Conservation (phyloP, 352 stramenopile species). For the Saprolegnia diclina region DNA sequence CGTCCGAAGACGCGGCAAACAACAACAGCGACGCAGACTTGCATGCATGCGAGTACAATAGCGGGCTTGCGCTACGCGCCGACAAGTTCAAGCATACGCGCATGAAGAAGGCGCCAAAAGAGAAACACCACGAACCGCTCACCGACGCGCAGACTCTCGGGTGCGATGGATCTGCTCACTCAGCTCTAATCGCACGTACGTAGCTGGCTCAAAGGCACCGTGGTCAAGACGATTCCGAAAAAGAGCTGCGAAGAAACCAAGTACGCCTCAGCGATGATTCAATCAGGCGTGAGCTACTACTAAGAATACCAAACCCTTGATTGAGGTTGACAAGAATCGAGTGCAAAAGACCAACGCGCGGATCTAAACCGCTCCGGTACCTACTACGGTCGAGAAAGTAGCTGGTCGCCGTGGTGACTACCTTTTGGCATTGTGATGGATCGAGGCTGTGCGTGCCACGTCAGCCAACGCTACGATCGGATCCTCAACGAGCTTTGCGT, state of each 20-base stretch:
- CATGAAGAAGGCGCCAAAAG: constrained; percentile 4
- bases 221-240: constrained; percentile 22
- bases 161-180: neutral
- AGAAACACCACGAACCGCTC: constrained; percentile 20
- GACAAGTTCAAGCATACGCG: constrained; percentile 25
- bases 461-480: too few species aligned
- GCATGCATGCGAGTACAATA: constrained; percentile 21
- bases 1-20: neutral
- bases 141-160: constrained; percentile 24
- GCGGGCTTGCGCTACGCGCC: constrained; percentile 21
- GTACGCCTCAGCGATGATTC: constrained; percentile 26
- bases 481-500: too few species aligned
- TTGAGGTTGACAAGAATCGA: neutral
- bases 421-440: too few species aligned
- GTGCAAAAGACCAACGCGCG: neutral
- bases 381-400: too few species aligned
- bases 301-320: constrained; percentile 1
- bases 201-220: constrained; percentile 25
- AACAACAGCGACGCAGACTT: neutral
- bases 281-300: constrained; percentile 26
- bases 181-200: neutral
- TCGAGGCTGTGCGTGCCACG: too few species aligned
- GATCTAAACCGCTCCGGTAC: neutral
- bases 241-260: constrained; percentile 29
- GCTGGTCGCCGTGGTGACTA: too few species aligned